Evolutionary conservation across 129 eudicot species (phyloP).

Genomic region (Helichrysum umbraculigerum): DNA sequence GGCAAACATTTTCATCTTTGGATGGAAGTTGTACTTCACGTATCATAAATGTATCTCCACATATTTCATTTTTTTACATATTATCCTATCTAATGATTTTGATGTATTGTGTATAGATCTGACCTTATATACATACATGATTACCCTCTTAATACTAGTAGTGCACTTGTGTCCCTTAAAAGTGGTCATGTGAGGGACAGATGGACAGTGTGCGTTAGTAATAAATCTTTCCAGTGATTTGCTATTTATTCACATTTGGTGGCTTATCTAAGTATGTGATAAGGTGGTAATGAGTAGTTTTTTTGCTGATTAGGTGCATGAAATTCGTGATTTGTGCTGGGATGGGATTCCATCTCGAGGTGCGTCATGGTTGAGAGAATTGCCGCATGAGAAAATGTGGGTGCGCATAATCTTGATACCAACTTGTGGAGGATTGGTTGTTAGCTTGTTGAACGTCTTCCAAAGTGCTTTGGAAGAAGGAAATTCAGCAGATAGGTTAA

Average conservation of each 20-base stretch:
- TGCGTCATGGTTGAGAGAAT: slow-evolving; percentile 82
- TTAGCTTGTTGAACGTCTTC: slow-evolving; percentile 56
- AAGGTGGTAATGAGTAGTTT: not conserved
- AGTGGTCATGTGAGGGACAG: not conserved
- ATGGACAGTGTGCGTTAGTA: not conserved
- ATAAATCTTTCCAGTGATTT: not conserved
- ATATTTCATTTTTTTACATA: no score
- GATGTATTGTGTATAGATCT: not conserved
- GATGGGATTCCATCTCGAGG: slow-evolving; percentile 77
- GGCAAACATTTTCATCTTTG: not conserved
- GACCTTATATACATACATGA: not conserved
- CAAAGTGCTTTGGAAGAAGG: slow-evolving; percentile 49
- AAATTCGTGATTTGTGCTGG: slow-evolving; percentile 83
- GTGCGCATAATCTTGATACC: slow-evolving; percentile 67
- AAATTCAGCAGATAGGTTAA: slow-evolving; percentile 33
- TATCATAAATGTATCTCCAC: not conserved
- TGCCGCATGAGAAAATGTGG: slow-evolving; percentile 57
- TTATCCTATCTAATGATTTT: no score
- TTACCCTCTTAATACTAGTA: not conserved
- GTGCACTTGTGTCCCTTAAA: not conserved
- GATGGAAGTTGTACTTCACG: not conserved
- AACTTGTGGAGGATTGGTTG: slow-evolving; percentile 74
- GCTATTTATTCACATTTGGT: not conserved
- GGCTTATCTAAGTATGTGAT: no score
- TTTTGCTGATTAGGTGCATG: slow-evolving; percentile 67